Conservation (phyloP, 140 eudicot genomes). For the Anethum foeniculum region DNA sequence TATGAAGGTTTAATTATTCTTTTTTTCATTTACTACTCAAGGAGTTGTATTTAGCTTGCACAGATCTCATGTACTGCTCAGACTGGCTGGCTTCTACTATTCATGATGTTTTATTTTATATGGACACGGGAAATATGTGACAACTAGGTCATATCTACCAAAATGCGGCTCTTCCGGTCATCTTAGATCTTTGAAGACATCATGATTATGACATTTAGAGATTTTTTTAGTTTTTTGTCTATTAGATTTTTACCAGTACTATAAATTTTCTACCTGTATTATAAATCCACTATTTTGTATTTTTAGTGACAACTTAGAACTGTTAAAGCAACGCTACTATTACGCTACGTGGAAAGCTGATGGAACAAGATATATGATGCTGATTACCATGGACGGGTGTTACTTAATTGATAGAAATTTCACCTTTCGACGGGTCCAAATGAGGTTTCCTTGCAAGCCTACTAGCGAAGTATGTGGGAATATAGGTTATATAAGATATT, state of each 20-base stretch:
- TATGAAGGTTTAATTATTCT: background rate
- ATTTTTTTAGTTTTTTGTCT: background rate
- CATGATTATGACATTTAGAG: background rate
- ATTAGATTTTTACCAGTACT: background rate
- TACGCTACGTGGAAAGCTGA: slow-evolving; percentile 99
- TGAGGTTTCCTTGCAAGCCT: slow-evolving; percentile 92
- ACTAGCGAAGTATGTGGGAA: slow-evolving; percentile 61
- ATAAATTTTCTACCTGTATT: background rate
- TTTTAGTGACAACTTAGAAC: slow-evolving; percentile 81
- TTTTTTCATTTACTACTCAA: background rate
- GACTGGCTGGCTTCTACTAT: background rate
- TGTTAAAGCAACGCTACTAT: slow-evolving; percentile 89
- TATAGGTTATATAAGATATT: background rate
- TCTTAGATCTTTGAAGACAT: background rate
- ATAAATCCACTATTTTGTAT: background rate
- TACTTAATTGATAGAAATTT: slow-evolving; percentile 86
- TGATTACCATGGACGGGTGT: slow-evolving; percentile 86
- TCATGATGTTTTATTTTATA: background rate
- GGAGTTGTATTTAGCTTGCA: background rate
- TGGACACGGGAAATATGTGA: background rate
- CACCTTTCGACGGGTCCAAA: slow-evolving; percentile 91
- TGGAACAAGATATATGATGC: slow-evolving; percentile 98
- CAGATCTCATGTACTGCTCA: background rate
- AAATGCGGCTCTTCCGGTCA: background rate
- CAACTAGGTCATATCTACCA: background rate